A percentile compares a stretch with the other conserved stretches of the same genome.
Evolutionary conservation across 768 basidiomycete genomes (phyloP).

Genomic region (Leccinum imitatum): DNA sequence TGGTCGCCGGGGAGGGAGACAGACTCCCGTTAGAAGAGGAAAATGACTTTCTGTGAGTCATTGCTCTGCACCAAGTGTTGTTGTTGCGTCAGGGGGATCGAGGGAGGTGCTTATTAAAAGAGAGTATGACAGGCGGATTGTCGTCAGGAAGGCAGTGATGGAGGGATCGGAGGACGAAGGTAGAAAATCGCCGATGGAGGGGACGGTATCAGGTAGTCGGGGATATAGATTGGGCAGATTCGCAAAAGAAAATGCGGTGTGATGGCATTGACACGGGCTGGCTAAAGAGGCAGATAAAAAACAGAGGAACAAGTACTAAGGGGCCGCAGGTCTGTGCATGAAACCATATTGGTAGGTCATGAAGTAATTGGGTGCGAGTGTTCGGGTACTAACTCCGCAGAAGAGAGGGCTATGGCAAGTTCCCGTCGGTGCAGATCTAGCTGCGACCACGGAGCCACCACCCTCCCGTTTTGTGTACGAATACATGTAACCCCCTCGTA

Average conservation of each 20-base stretch:
- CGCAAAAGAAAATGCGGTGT: constrained; percentile 31
- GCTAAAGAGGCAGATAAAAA: constrained; percentile 29
- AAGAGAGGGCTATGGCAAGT: constrained; percentile 21
- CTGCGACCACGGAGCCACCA: constrained; percentile 27
- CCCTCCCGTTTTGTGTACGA: constrained; percentile 15
- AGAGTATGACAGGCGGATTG: constrained; percentile 14
- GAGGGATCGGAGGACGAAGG: constrained; percentile 26
- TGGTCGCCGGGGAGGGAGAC: constrained; percentile 47
- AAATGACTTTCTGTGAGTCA: constrained; percentile 52
- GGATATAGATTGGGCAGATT: constrained; percentile 29
- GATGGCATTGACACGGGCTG: constrained; percentile 30
- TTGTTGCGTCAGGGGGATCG: constrained; percentile 24
- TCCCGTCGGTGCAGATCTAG: constrained; percentile 30
- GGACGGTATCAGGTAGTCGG: constrained; percentile 24
- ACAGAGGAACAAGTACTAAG: constrained; percentile 24
- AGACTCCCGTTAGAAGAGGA: constrained; percentile 52
- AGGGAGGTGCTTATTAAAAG: constrained; percentile 30
- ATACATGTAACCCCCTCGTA: constrained; percentile 5
- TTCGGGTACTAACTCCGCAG: constrained; percentile 36
- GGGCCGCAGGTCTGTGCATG: constrained; percentile 32
- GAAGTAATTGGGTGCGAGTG: constrained; percentile 33
- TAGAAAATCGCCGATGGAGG: constrained; percentile 30
- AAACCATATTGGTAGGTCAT: constrained; percentile 31
- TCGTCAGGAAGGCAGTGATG: constrained; percentile 26
- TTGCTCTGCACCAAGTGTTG: constrained; percentile 26